These are phyloP conservation scores for Balamuthia mandrillaris DNA, from an alignment of 208 protist species.

Conservation along the genomic window DNA sequence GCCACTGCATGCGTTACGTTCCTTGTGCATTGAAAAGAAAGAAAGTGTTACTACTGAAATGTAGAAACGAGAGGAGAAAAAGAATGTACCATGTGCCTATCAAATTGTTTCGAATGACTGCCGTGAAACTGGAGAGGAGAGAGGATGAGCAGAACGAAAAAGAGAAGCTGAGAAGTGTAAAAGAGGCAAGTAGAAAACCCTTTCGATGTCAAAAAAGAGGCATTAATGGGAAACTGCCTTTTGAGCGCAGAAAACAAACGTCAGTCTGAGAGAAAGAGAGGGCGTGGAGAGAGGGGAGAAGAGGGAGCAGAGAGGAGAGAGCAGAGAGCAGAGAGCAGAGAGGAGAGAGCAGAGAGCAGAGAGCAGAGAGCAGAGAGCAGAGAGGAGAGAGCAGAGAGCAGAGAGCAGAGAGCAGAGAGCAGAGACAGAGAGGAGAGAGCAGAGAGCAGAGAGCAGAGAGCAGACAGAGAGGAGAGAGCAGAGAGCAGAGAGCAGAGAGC, in stretches of 20 bases:
- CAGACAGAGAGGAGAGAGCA: too few relatives aligned
- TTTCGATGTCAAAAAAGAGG: neutral
- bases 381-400: neutral
- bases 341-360: too few relatives aligned
- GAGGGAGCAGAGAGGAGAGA: too few relatives aligned
- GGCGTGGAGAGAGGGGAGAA: too few relatives aligned
- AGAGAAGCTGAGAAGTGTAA: neutral
- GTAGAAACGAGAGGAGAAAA: neutral
- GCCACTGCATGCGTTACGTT: slow-evolving; percentile 20
- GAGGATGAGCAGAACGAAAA: neutral
- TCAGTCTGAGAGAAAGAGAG: too few relatives aligned
- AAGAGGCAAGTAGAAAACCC: neutral
- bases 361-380: neutral
- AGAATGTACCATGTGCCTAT: neutral
- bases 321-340: too few relatives aligned
- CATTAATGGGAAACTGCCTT: slow-evolving; percentile 30
- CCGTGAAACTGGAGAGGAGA: neutral
- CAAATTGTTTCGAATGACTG: slow-evolving; percentile 34
- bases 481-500: neutral
- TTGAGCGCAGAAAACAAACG: too few relatives aligned
- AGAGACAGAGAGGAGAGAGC: neutral
- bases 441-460: too few relatives aligned
- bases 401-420: neutral
- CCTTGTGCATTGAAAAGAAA: neutral
- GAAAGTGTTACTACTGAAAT: neutral